Base-by-base conservation (phyloP, 495 filamentous ascomycete genomes). In the Letharia columbiana region DNA sequence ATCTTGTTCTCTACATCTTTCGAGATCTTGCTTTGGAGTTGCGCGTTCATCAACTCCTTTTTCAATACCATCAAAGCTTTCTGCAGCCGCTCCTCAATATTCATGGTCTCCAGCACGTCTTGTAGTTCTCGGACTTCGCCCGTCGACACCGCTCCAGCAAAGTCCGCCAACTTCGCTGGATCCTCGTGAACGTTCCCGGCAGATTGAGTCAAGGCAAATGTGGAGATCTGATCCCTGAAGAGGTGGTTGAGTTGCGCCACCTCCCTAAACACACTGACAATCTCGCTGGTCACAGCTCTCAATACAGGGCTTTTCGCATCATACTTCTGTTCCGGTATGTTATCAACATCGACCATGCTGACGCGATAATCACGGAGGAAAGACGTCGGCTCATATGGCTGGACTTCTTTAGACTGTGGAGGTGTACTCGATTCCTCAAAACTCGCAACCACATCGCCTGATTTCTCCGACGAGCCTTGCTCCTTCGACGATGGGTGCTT, bases 1-100 rank as follows among this genome's bases (percentile, higher is more conserved):
- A 99, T 99, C 78, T 96, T 96, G 67, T 83, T 89, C 75, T 99
- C 95, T 33, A 99, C 94, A 73, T 99, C 94, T 77, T 96, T 98
- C 54, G 91, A 91, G 57, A 99, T 99, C 81, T 97, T 98, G 40
- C 89, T 91, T 71, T 96, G 92, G 7, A 99, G 83, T 73, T 99
- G 90, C 6, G 94, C 94, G 66, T 98, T 99, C 87, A 96, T 95
- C 52, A 96, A 82, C 76, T 99, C 95, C 72, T 97, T 97, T 79
- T 98, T 99, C 61, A 99, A 78, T 7, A 98, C 91, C 41, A 91
- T 82, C 17, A 99, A 78, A 3, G 92, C 90, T 75, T 96, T 97
- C 70, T 88, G 87, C 74, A 98, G 81, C 72, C 95, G 84, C 65
- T 95, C 87, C 72, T 96, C 92, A 39, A 98, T 86, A 71, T 95